Base-by-base conservation (phyloP, 1,284 basidiomycete genomes). In the Ceratobasidium sp. region DNA sequence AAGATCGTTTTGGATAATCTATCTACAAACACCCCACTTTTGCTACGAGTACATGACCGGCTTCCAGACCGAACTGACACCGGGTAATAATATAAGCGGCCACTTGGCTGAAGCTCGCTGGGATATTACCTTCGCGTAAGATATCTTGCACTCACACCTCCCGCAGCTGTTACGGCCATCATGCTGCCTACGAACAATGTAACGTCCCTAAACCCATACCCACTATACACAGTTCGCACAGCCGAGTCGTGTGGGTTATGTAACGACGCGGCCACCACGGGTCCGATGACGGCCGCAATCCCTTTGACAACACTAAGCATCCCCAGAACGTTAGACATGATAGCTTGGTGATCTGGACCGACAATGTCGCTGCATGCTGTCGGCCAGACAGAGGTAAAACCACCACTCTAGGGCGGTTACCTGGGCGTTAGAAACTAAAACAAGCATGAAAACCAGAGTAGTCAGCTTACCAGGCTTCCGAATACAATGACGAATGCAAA, bases 181-280 rank as follows among this genome's bases (percentile, higher is more conserved):
- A 77, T 67, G 23, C 75, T 64, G 10, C 78, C 78, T 12, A 77
- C 78, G 65, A 79, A 79, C 38, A 79, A 23, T n/a, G 78, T 75
- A 12, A 79, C 52, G 40, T 59, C 66, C 17, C 44, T 74, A 40
- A 78, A 78, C 10, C 77, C 77, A 61, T 78, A 69, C 23, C 66
- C 68, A 26, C 66, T 62, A 69, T 69, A 77, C 44, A 12, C 50
- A 15, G 26, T 40, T 23, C 26, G 56, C 50, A 57, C 57, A 5
- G 64, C 64, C 13, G 59, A 48, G 7, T 77, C 57, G 26, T 61
- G 46, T 6, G 59, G 61, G 28, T 52, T 40, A 23, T 65, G 33
- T 10, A 76, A 46, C n/a, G 42, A 33, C 12, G 74, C 62, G 44
- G 64, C 74, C 13, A 76, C 33, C 10, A 76, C n/a, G 3, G 74